Percentiles rank a stretch among this genome's conserved stretches.
Evolutionary conservation across 805 yeast species (phyloP).

Genomic region (Candida stauntonica): DNA sequence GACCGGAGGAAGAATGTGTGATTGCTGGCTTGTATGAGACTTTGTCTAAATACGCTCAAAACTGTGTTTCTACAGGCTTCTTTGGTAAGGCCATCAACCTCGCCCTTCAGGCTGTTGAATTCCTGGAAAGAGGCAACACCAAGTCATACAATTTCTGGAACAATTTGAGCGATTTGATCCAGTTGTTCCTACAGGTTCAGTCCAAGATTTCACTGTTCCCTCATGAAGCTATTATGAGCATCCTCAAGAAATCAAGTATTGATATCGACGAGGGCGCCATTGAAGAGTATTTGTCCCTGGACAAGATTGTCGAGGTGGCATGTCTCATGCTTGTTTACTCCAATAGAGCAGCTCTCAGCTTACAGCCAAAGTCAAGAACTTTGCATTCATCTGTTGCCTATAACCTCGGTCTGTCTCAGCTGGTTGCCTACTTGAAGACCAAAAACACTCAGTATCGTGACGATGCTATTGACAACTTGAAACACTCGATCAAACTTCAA

Average conservation of each 20-base stretch:
- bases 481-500: constrained; percentile 69
- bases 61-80: constrained; percentile 54
- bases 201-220: constrained; percentile 51
- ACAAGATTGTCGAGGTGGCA: constrained; percentile 32
- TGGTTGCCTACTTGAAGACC: constrained; percentile 39
- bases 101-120: constrained; percentile 43
- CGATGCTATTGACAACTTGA: constrained; percentile 52
- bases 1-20: constrained; percentile 48
- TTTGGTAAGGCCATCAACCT: constrained; percentile 57
- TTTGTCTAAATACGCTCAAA: constrained; percentile 48
- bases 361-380: constrained; percentile 38
- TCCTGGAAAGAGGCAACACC: constrained; percentile 35
- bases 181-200: constrained; percentile 50
- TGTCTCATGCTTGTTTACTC: constrained; percentile 40
- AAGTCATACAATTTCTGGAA: constrained; percentile 63
- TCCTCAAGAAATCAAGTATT: constrained; percentile 18
- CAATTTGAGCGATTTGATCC: constrained; percentile 51
- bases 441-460: constrained; percentile 35
- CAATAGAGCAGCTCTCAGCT: constrained; percentile 42
- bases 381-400: constrained; percentile 53
- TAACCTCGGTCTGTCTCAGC: constrained; percentile 68
- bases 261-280: constrained; percentile 30
- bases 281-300: constrained; percentile 21
- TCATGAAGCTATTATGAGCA: constrained; percentile 29
- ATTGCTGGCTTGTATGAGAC: constrained; percentile 54